Base-by-base conservation (phyloP, 2,329 filamentous ascomycete species). In the Neocucurbitaria cava region DNA sequence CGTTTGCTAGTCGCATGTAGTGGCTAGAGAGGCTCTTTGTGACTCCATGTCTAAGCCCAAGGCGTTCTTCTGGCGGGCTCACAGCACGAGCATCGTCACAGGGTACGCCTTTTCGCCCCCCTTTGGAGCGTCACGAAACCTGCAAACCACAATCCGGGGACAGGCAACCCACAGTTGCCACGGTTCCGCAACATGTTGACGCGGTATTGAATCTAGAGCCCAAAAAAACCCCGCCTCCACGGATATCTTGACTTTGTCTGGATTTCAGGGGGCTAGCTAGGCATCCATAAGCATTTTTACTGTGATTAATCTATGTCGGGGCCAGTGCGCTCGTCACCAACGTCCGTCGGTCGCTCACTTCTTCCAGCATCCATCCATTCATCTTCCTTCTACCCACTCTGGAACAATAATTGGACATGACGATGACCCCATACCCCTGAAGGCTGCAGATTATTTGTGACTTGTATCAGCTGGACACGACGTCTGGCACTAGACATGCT, bases 391-490 rank as follows among this genome's bases (percentile, higher is more conserved):
- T n/a, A n/a, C n/a, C n/a, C n/a, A n/a, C n/a, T n/a, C n/a, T n/a
- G n/a, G n/a, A n/a, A n/a, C n/a, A n/a, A n/a, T n/a, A n/a, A n/a
- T n/a, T n/a, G n/a, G n/a, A n/a, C n/a, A n/a, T n/a, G n/a, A n/a
- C n/a, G 30, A 33, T 38, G 20, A 46, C 48, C 38, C 7, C 48
- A 21, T 59, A 42, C 69, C 67, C 70, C 70, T 71, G 67, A 57
- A 62, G 41, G 55, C 61, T 69, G 68, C 68, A 71, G 59, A 59
- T 58, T 60, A 52, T 61, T 60, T 70, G 69, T 70, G 61, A 62
- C 57, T 61, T 67, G 70, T 73, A 69, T 69, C 65, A 71, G 66
- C 68, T 69, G 67, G 55, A 47, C 60, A 72, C 70, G 52, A 54
- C 68, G 65, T 64, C 50, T 50, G 54, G 52, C 61, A 64, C 61